Conservation (phyloP, 495 filamentous ascomycete species). For the Annulohypoxylon stygium region DNA sequence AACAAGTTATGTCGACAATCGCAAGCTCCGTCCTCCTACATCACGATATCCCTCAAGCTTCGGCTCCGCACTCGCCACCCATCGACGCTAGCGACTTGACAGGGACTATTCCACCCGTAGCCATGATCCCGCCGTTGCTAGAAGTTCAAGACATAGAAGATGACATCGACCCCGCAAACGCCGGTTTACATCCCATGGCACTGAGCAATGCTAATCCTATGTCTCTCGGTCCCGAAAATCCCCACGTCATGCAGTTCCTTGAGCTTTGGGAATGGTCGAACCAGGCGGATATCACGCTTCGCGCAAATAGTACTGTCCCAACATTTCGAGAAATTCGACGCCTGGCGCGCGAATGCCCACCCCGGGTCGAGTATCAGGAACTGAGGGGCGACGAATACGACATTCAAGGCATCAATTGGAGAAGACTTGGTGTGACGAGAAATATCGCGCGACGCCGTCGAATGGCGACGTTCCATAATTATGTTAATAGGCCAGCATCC, state of each 20-base stretch:
- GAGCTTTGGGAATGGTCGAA: constrained; percentile 45
- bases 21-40: constrained; percentile 37
- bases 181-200: constrained; percentile 46
- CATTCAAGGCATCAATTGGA: constrained; percentile 84
- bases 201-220: constrained; percentile 44
- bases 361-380: constrained; percentile 58
- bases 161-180: constrained; percentile 31
- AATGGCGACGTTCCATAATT: constrained; percentile 68
- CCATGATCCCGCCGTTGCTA: neutral
- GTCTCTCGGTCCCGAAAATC: constrained; percentile 47
- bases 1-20: constrained; percentile 23
- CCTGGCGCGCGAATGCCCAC: constrained; percentile 26
- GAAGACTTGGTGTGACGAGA: constrained; percentile 71
- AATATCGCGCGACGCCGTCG: constrained; percentile 71
- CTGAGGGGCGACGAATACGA: constrained; percentile 73
- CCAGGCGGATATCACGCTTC: constrained; percentile 30
- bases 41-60: constrained; percentile 22
- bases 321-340: constrained; percentile 26
- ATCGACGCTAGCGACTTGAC: constrained; percentile 20
- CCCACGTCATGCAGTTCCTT: constrained; percentile 45
- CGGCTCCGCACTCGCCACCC: constrained; percentile 18
- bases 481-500: constrained; percentile 61
- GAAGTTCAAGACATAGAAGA: constrained; percentile 41
- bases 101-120: constrained; percentile 5
- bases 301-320: constrained; percentile 25